Evolutionary conservation across 164 flowering plant species (phyloP).

Genomic region (Dillenia turbinata): DNA sequence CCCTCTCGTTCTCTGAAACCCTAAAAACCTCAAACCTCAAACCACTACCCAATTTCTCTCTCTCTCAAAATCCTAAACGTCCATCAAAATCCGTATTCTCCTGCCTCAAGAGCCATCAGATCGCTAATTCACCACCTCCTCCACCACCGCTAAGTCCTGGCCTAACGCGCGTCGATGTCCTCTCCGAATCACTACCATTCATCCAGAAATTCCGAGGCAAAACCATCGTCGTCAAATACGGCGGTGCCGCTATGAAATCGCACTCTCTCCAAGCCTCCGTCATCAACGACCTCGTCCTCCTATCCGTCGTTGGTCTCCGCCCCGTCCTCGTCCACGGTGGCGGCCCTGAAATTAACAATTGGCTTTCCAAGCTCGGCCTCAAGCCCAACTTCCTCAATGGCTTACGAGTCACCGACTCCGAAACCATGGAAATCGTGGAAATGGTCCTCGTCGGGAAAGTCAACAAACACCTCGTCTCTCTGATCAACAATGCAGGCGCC

Average conservation of each 20-base stretch:
- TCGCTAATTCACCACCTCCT: constrained; percentile 1
- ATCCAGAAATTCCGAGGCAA: constrained; percentile 92
- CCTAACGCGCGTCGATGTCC: constrained; percentile 73
- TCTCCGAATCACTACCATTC: constrained; percentile 86
- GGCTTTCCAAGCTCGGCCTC: constrained; percentile 50
- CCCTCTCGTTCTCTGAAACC: constrained; percentile 7
- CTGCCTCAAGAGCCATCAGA: neutral
- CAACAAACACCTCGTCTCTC: constrained; percentile 70
- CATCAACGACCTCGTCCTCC: constrained; percentile 80
- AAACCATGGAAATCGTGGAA: constrained; percentile 86
- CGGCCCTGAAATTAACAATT: constrained; percentile 79
- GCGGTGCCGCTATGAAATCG: constrained; percentile 96
- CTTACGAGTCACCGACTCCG: constrained; percentile 79
- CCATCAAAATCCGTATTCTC: neutral
- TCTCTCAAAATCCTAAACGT: constrained; percentile 3
- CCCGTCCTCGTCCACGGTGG: constrained; percentile 92
- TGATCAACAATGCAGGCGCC: constrained; percentile 82
- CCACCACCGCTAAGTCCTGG: constrained; percentile 19
- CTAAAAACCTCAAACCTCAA: constrained; percentile 2
- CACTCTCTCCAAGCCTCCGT: constrained; percentile 65
- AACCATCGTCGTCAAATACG: constrained; percentile 87
- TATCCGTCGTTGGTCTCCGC: constrained; percentile 84
- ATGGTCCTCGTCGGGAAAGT: constrained; percentile 92
- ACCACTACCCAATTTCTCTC: neutral
- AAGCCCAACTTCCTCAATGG: constrained; percentile 69